A percentile compares a stretch with the other conserved stretches of the same genome.
Evolutionary conservation across 345 rosid species (phyloP).

Genomic region (Salix purpurea): DNA sequence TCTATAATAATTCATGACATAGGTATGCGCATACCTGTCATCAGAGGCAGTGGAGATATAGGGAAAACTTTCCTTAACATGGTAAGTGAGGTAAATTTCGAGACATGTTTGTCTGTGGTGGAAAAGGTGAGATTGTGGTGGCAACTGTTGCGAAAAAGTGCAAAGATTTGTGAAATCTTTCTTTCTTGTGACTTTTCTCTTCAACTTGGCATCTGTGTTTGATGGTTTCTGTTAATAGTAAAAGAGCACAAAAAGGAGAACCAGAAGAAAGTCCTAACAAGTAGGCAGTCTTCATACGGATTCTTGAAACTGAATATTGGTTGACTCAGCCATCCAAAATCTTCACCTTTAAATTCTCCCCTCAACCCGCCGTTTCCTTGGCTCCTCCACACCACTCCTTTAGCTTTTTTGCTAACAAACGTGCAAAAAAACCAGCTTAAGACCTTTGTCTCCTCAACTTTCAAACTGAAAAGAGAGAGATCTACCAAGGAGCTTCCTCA

Average conservation of each 20-base stretch:
- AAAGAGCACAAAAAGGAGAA: constrained; percentile 35
- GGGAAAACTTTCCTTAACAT: constrained; percentile 31
- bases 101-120: constrained; percentile 45
- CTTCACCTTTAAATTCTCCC: constrained; percentile 49
- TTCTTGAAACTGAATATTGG: constrained; percentile 47
- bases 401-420: constrained; percentile 10
- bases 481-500: constrained; percentile 33
- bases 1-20: constrained; percentile 31
- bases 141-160: constrained; percentile 75
- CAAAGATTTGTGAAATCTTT: constrained; percentile 75
- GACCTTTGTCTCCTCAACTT: constrained; percentile 18
- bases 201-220: constrained; percentile 55
- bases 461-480: constrained; percentile 24
- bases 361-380: constrained; percentile 37
- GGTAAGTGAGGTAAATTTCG: constrained; percentile 29
- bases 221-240: constrained; percentile 47
- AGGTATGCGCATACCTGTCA: constrained; percentile 36
- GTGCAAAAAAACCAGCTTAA: constrained; percentile 23
- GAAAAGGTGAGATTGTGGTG: constrained; percentile 51
- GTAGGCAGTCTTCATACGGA: constrained; percentile 67
- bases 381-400: constrained; percentile 34
- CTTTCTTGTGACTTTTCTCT: constrained; percentile 50
- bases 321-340: constrained; percentile 55
- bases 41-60: constrained; percentile 30
- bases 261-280: constrained; percentile 41